Base-by-base conservation (phyloP, 2,329 filamentous ascomycete genomes). In the Chaetomiaceae sp. region DNA sequence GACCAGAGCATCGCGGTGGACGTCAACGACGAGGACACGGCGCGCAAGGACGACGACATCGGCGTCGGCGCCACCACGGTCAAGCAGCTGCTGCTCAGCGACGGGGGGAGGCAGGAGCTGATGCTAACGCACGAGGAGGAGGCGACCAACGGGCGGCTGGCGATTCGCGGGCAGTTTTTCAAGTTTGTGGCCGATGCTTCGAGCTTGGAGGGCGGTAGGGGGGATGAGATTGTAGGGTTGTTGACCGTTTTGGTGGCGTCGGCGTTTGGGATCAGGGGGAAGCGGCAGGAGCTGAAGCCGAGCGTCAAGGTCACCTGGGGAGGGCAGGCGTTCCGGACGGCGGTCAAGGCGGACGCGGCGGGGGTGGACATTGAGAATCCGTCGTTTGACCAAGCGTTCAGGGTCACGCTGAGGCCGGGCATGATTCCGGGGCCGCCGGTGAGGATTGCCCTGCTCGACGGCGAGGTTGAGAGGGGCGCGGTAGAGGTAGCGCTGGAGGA, bases 351-450 rank as follows among this genome's bases (percentile, higher is more conserved):
- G 0, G 73, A 76, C 58, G 65, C 63, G 2, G 71, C 72, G 0
- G 73, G 73, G 2, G 67, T 61, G 3, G 73, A 76, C 44, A 73
- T 76, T 54, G 72, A 71, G 63, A 76, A 75, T 57, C 73, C 73
- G 2, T 63, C 66, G 2, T 76, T 74, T 47, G 72, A 75, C 51
- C 66, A 70, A 56, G 67, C 68, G 0, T 76, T 75, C 62, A 62
- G 62, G 7, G 66, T 76, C 39, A 70, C 72, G 0, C 48, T 76
- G 6, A 61, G 62, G 14, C 64, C 62, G 8, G 63, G 61, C 12
- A 55, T 64, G 56, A 43, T 65, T 1, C 54, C 55, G 27, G 59
- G 62, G 34, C 58, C 62, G 4, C 55, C 58, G 1, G 62, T 71
- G 49, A 62, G 53, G 47, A 64, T 73, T 14, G 51, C 63, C 5